Evolutionary conservation across 495 filamentous ascomycete species (phyloP).

Genomic region (Astrothelium macrocarpum): DNA sequence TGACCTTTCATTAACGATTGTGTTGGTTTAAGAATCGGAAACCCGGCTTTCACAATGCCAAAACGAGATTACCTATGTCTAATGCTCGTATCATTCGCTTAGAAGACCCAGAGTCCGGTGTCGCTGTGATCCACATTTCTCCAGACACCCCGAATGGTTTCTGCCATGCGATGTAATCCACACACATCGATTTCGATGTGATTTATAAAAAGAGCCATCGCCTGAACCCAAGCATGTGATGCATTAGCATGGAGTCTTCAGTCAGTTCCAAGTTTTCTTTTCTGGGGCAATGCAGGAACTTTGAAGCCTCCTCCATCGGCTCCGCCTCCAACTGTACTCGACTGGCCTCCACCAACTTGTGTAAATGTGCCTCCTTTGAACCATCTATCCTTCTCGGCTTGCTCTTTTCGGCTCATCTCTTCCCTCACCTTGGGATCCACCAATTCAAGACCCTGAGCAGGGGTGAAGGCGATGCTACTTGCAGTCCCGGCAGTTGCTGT

Average conservation of each 20-base stretch:
- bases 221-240: neutral
- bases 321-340: slow-evolving; percentile 19
- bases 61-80: too few species aligned
- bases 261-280: slow-evolving; percentile 28
- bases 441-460: slow-evolving; percentile 88
- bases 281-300: slow-evolving; percentile 31
- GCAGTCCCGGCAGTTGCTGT: slow-evolving; percentile 59
- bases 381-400: slow-evolving; percentile 90
- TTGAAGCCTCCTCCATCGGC: slow-evolving; percentile 35
- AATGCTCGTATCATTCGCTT: too few species aligned
- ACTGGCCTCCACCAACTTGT: slow-evolving; percentile 55
- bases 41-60: too few species aligned
- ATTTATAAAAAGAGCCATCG: neutral
- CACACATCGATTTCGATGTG: too few species aligned
- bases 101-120: too few species aligned
- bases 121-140: too few species aligned
- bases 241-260: neutral
- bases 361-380: slow-evolving; percentile 96
- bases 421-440: slow-evolving; percentile 88
- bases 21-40: too few species aligned
- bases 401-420: slow-evolving; percentile 65
- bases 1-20: too few species aligned
- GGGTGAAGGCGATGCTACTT: slow-evolving; percentile 84
- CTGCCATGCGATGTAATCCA: neutral
- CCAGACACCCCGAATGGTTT: neutral